Evolutionary conservation across 345 rosid species (phyloP), one percentile per base, ranked within the genome.

Genomic region (Dipteronia dyeriana): DNA sequence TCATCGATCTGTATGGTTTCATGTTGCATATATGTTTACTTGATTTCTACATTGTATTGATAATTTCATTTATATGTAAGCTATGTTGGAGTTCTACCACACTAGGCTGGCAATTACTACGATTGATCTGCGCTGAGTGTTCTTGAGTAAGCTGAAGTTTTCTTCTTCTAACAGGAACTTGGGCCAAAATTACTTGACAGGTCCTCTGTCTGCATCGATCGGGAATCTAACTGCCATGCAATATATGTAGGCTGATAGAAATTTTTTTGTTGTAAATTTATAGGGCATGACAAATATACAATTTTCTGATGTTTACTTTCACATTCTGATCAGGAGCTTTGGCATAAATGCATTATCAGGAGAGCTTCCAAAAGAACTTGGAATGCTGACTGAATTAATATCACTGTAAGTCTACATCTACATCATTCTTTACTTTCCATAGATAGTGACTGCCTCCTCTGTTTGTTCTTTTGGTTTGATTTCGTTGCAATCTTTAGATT

Each of bases 321-420:
- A 14, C 74, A 3, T 70, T 68, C 34, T 39, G 2, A 23, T 1
- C 82, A 94, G 97, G 92, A 62, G 1, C 75, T 0, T 92, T 73
- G 90, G 87, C 63, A 83, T 79, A 59, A 89, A 92, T 84, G 80
- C 90, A 0, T 69, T 89, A 56, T 88, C 89, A 12, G 97, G 94
- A 68, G 89, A 90, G 78, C 76, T 92, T 61, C 97, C 95, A 12
- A 83, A 76, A 75, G 95, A 91, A 82, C 81, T 92, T 66, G 95
- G 97, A 53, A 49, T 76, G 79, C 95, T 91, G 75, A 79, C 88
- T 5, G 89, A 87, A 62, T 77, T 91, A 66, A 67, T 64, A 62
- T 39, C 10, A 23, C 59, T 92, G 97, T 91, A 88, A 86, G 92
- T 80, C 64, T 57, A 29, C 23, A 34, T 34, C 6, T 34, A 34